Evolutionary conservation across 371 early-diverging fungal species (phyloP).

Genomic region (Actinomortierella wolfii): DNA sequence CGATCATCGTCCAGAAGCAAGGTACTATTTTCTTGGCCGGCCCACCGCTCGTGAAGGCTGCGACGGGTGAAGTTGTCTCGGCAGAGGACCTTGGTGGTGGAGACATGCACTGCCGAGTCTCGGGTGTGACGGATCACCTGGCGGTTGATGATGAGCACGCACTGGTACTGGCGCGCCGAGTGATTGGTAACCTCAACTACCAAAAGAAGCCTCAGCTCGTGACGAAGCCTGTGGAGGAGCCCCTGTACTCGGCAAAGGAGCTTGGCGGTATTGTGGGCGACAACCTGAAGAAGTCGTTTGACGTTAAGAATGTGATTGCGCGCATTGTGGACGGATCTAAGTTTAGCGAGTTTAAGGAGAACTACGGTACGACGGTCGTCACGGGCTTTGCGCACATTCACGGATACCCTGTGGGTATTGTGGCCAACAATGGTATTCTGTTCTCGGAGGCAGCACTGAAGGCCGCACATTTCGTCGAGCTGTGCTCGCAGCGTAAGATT

Average conservation of each 20-base stretch:
- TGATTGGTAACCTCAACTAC: conserved; percentile 87
- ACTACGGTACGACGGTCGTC: conserved; percentile 91
- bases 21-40: conserved; percentile 98
- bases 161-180: conserved; percentile 82
- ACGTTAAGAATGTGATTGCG: conserved; percentile 93
- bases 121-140: conserved; percentile 96
- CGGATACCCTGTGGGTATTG: conserved; percentile 94
- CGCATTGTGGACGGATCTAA: conserved; percentile 95
- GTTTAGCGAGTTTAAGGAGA: conserved; percentile 95
- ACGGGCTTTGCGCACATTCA: conserved; percentile 95
- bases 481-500: conserved; percentile 93
- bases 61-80: conserved; percentile 94
- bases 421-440: conserved; percentile 98
- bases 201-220: conserved; percentile 64
- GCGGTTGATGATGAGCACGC: conserved; percentile 95
- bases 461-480: conserved; percentile 97
- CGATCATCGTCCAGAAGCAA: conserved; percentile 94
- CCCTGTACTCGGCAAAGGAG: conserved; percentile 85
- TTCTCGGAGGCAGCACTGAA: conserved; percentile 96
- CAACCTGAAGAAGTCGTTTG: conserved; percentile 90
- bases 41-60: conserved; percentile 96
- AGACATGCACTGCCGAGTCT: conserved; percentile 94
- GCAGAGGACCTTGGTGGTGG: conserved; percentile 98
- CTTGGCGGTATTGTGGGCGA: conserved; percentile 96
- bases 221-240: conserved; percentile 69